These are phyloP conservation scores for Solanum hybrid DNA, from an alignment of 305 asterid genomes.

Conservation along the genomic window DNA sequence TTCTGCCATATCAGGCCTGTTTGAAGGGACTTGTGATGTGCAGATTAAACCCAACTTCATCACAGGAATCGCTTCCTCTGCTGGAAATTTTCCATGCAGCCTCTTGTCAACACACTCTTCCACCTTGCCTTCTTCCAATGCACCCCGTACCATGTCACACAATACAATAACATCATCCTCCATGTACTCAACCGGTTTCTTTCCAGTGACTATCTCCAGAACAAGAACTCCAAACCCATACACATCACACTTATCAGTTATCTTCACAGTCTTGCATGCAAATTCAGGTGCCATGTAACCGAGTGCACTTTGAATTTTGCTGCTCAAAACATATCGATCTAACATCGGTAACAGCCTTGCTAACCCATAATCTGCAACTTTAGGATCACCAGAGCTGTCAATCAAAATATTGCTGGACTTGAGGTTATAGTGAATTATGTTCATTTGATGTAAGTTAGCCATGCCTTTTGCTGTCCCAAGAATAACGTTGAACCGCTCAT, in stretches of 20 bases:
- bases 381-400: constrained; percentile 20
- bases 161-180: constrained; percentile 33
- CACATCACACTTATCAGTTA: constrained; percentile 33
- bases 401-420: constrained; percentile 32
- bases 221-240: constrained; percentile 30
- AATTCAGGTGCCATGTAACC: constrained; percentile 43
- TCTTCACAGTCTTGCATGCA: constrained; percentile 26
- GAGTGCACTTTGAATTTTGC: constrained; percentile 34
- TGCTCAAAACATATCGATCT: constrained; percentile 28
- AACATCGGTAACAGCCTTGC: constrained; percentile 31
- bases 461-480: constrained; percentile 29
- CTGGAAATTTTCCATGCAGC: constrained; percentile 25
- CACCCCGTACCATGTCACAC: constrained; percentile 26
- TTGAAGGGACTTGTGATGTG: constrained; percentile 32
- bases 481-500: constrained; percentile 21
- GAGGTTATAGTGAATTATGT: constrained; percentile 28
- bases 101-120: constrained; percentile 27
- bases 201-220: constrained; percentile 29
- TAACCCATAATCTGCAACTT: constrained; percentile 29
- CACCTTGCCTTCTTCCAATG: constrained; percentile 25
- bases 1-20: constrained; percentile 35
- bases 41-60: constrained; percentile 31
- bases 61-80: constrained; percentile 28
- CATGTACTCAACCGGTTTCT: constrained; percentile 32
- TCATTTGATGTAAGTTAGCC: constrained; percentile 22